These are phyloP conservation scores for Leucosporidium yakuticum DNA, from an alignment of 768 basidiomycete genomes.

Conservation along the genomic window DNA sequence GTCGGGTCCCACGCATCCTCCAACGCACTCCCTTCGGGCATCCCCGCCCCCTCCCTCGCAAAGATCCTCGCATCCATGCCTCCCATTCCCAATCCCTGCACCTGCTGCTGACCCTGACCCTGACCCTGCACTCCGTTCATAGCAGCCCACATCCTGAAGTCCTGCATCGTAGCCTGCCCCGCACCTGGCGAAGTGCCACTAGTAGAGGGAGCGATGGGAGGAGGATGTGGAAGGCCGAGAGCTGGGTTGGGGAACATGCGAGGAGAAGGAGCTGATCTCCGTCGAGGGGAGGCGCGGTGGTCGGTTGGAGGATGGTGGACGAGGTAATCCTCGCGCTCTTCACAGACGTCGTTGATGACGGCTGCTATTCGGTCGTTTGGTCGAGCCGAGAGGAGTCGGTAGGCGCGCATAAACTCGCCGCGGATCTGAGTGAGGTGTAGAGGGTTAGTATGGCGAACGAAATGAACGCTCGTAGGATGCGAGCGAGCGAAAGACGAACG, in stretches of 20 bases:
- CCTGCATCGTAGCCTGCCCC: slow-evolving; percentile 1
- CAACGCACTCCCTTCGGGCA: slow-evolving; percentile 3
- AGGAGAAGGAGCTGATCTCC: slow-evolving; percentile 27
- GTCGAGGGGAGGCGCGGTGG: slow-evolving; percentile 7
- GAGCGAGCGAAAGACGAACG: slow-evolving; percentile 48
- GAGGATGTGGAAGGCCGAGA: slow-evolving; percentile 4
- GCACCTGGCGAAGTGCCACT: too few species aligned
- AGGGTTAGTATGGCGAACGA: neutral
- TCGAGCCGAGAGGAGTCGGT: slow-evolving; percentile 70
- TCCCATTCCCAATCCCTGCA: slow-evolving; percentile 1
- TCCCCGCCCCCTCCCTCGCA: neutral
- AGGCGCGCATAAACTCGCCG: slow-evolving; percentile 96
- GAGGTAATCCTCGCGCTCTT: slow-evolving; percentile 64
- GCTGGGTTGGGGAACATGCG: slow-evolving; percentile 8
- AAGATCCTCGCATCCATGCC: neutral
- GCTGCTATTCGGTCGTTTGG: slow-evolving; percentile 55
- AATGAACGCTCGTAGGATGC: too few species aligned
- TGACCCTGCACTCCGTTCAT: slow-evolving; percentile 16
- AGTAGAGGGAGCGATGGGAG: neutral
- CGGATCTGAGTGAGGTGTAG: slow-evolving; percentile 61
- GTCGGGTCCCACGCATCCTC: neutral
- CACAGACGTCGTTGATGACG: slow-evolving; percentile 74
- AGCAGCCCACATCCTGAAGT: slow-evolving; percentile 25
- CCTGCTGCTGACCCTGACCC: slow-evolving; percentile 2
- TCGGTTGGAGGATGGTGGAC: slow-evolving; percentile 34